Base-by-base conservation (phyloP, 164 flowering plant genomes). In the Aristolochia californica region DNA sequence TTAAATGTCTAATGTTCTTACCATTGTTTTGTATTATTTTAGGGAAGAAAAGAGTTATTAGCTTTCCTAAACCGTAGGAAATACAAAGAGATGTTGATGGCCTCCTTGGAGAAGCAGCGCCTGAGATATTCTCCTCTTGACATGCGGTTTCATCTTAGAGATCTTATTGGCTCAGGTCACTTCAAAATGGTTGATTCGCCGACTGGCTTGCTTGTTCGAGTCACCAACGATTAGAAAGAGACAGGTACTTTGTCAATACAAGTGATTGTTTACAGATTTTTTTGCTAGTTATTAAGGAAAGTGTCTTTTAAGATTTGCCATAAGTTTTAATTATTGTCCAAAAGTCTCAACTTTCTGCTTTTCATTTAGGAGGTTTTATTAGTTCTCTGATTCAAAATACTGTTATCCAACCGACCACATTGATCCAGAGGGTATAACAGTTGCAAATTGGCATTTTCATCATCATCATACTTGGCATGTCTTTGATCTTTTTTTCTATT, bases 101-200 rank as follows among this genome's bases (percentile, higher is more conserved):
- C 96, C 24, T 13, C 69, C 52, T 60, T 93, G 65, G 97, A 93
- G 79, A 84, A 81, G 77, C 87, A 78, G 78, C 79, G 78, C 26
- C 79, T 93, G 21, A 73, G 88, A 18, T 60, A 77, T 28, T 89
- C 99, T 68, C 79, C 78, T 13, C 86, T 93, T 48, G 97, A 89
- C 68, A 85, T 85, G 77, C 83, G 97, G 70, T 93, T 89, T 79
- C 99, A 93, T 74, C 74, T 89, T 18, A 83, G 97, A 20, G 97
- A 93, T 74, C 72, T 89, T 48, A 84, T 89, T 58, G 97, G 97
- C 38, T 85, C 96, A 20, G 99, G 99, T 60, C 80, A 76, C 63
- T 81, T 93, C 48, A 80, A 83, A 74, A 83, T 84, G 17, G 55
- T 70, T 56, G 71, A 79, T 10, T 75, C 94, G 58, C 84, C 97